These are phyloP conservation scores for Pseudozyma thailandica DNA, from an alignment of 1,284 basidiomycete species.

Conservation along the genomic window DNA sequence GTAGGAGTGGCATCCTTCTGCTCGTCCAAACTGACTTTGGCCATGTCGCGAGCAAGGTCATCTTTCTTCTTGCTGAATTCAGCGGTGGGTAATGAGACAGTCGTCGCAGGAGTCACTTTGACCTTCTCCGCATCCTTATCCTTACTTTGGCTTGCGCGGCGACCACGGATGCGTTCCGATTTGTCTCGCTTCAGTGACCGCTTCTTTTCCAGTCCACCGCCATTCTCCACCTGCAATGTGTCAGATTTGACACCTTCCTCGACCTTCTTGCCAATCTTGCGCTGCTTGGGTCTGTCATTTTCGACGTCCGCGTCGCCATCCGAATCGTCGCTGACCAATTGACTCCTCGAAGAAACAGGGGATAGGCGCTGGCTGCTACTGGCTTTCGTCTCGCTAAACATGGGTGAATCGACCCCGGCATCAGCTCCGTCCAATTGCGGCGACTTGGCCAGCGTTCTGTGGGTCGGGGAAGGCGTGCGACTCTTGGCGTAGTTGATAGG, in stretches of 20 bases:
- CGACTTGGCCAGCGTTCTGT: constrained; percentile 30
- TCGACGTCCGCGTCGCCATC: constrained; percentile 48
- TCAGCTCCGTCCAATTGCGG: constrained; percentile 24
- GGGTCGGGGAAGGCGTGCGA: constrained; percentile 34
- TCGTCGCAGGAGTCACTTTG: constrained; percentile 20
- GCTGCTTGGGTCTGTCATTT: constrained; percentile 18
- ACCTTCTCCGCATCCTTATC: constrained; percentile 38
- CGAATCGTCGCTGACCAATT: constrained; percentile 26
- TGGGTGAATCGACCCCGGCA: too few relatives aligned
- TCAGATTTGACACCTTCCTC: background rate
- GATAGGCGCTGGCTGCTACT: constrained; percentile 11
- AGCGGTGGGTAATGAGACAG: constrained; percentile 14
- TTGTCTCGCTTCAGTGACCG: constrained; percentile 42
- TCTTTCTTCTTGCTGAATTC: constrained; percentile 3
- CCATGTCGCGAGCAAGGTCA: constrained; percentile 12
- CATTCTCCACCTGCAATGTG: constrained; percentile 9
- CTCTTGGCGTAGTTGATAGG: constrained; percentile 31
- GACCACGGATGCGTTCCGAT: constrained; percentile 41
- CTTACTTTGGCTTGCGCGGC: constrained; percentile 39
- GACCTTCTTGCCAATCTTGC: background rate
- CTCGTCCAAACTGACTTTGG: constrained; percentile 11
- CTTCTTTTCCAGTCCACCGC: constrained; percentile 15
- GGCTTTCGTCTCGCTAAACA: background rate
- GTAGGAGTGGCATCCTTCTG: background rate
- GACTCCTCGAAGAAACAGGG: constrained; percentile 21